Evolutionary conservation across 345 rosid species (phyloP).

Genomic region (thale cress (Arabidopsis thaliana)): TAIR10.1 NC_003076.8:24822501-24823000

Average conservation of each 20-base stretch:
- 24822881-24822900: not conserved
- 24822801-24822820: not conserved
- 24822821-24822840: not conserved
- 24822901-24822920: too few relatives aligned
- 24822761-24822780: conserved; percentile 91
- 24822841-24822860: too few relatives aligned
- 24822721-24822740: conserved; percentile 64
- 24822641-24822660: conserved; percentile 14
- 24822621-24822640: conserved; percentile 19
- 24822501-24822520: conserved; percentile 92
- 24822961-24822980: not conserved
- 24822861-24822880: not conserved
- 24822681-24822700: conserved; percentile 80
- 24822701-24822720: conserved; percentile 91
- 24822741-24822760: conserved; percentile 82
- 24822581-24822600: conserved; percentile 10
- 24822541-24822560: conserved; percentile 69
- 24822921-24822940: not conserved
- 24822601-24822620: conserved; percentile 27
- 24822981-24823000: conserved; percentile 4
- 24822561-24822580: conserved; percentile 93
- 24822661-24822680: conserved; percentile 69
- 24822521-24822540: conserved; percentile 81
- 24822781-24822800: conserved; percentile 46
- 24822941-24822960: not conserved